Conservation (phyloP, 106 monocot genomes). For the Dendrobium nobile region DNA sequence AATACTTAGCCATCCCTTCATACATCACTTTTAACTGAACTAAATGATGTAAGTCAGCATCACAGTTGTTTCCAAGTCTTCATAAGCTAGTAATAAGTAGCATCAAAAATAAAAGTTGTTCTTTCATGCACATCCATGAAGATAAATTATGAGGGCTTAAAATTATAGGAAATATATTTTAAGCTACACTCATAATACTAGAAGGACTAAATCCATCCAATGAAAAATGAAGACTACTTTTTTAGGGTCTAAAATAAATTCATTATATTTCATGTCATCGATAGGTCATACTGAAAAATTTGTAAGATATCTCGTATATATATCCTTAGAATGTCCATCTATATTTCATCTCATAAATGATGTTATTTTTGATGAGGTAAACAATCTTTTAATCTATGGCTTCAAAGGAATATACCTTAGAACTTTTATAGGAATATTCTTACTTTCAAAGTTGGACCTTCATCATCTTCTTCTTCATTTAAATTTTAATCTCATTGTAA, state of each 20-base stretch:
- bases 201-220: slow-evolving; percentile 1
- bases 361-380: neutral
- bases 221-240: neutral
- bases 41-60: too few species aligned
- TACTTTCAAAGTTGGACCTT: neutral
- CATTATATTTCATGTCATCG: neutral
- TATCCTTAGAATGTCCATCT: neutral
- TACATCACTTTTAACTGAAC: too few species aligned
- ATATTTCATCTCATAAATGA: neutral
- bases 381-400: neutral
- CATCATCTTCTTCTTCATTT: neutral
- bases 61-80: too few species aligned
- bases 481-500: neutral
- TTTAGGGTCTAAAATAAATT: neutral
- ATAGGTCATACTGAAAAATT: neutral
- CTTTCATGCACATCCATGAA: too few species aligned
- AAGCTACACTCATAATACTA: neutral
- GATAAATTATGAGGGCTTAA: neutral
- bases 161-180: neutral
- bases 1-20: too few species aligned
- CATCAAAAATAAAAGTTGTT: too few species aligned
- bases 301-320: neutral
- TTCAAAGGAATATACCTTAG: slow-evolving; percentile 2
- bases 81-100: too few species aligned
- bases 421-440: slow-evolving; percentile 4